These are phyloP conservation scores for Pseudonitzschia multiseries DNA, from an alignment of 108 stramenopile species.

Conservation along the genomic window DNA sequence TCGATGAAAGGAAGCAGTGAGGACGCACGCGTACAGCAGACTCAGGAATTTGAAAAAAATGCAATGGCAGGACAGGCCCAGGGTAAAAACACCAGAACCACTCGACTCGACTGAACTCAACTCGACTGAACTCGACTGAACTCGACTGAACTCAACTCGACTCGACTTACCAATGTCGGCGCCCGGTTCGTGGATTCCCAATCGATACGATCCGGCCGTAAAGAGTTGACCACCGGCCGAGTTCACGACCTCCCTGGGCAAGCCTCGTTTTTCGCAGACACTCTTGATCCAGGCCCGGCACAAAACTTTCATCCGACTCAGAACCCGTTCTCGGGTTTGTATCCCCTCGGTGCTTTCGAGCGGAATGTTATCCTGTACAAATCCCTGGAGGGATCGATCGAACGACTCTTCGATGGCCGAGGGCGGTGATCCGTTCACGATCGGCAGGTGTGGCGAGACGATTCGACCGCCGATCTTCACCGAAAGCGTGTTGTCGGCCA, in stretches of 20 bases:
- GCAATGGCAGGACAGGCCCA: too few relatives aligned
- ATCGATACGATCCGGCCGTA: constrained; percentile 91
- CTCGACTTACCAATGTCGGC: constrained; percentile 81
- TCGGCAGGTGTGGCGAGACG: constrained; percentile 72
- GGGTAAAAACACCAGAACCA: too few relatives aligned
- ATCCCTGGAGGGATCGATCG: constrained; percentile 44
- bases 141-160: too few relatives aligned
- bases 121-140: too few relatives aligned
- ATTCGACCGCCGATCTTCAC: constrained; percentile 74
- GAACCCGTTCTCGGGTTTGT: constrained; percentile 72
- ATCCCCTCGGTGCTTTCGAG: constrained; percentile 77
- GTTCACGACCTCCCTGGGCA: constrained; percentile 60
- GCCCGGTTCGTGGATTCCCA: constrained; percentile 95
- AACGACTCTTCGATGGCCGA: constrained; percentile 57
- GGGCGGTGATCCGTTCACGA: constrained; percentile 65
- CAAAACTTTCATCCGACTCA: constrained; percentile 67
- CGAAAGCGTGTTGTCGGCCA: constrained; percentile 27
- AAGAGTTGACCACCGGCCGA: constrained; percentile 83
- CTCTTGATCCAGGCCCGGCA: constrained; percentile 72
- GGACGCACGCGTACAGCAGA: too few relatives aligned
- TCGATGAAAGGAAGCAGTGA: too few relatives aligned
- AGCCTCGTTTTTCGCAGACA: constrained; percentile 56
- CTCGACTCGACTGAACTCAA: too few relatives aligned
- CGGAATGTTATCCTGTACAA: constrained; percentile 60
- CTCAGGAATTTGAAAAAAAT: too few relatives aligned